Evolutionary conservation across 2,329 filamentous ascomycete genomes (phyloP).

Genomic region (Colletotrichum aenigma): DNA sequence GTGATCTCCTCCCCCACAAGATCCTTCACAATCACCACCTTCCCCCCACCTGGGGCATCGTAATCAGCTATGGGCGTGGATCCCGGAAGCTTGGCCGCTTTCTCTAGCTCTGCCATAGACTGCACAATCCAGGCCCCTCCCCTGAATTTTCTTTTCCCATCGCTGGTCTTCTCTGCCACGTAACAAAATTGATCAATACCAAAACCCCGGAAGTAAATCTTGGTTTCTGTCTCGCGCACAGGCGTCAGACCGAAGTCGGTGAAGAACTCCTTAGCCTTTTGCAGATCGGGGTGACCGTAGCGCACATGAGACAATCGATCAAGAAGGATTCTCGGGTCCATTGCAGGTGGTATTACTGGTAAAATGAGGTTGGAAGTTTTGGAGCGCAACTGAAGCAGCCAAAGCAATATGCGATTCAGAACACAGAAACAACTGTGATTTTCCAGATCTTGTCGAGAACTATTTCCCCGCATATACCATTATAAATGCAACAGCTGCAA

Average conservation of each 20-base stretch:
- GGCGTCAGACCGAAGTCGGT: neutral
- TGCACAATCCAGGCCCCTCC: neutral
- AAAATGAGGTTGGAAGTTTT: neutral
- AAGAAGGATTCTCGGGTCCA: neutral
- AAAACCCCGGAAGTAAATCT: neutral
- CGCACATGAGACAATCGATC: neutral
- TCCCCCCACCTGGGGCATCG: neutral
- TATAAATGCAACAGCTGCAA: neutral
- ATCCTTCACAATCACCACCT: neutral
- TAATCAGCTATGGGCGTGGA: neutral
- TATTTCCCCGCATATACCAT: neutral
- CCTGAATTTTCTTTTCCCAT: neutral
- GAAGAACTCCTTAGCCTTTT: neutral
- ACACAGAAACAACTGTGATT: neutral
- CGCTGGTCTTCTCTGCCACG: neutral
- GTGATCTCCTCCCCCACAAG: neutral
- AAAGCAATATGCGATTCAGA: neutral
- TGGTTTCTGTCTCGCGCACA: neutral
- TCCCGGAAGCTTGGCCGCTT: neutral
- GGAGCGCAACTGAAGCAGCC: neutral
- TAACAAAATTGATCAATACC: neutral
- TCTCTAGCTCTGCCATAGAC: neutral
- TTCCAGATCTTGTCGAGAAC: neutral
- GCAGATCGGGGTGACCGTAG: neutral
- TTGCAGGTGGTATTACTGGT: neutral